Percentiles rank a stretch among this genome's conserved stretches.
Evolutionary conservation across 495 filamentous ascomycete species (phyloP).

Genomic region (Lepidopterella palustris): DNA sequence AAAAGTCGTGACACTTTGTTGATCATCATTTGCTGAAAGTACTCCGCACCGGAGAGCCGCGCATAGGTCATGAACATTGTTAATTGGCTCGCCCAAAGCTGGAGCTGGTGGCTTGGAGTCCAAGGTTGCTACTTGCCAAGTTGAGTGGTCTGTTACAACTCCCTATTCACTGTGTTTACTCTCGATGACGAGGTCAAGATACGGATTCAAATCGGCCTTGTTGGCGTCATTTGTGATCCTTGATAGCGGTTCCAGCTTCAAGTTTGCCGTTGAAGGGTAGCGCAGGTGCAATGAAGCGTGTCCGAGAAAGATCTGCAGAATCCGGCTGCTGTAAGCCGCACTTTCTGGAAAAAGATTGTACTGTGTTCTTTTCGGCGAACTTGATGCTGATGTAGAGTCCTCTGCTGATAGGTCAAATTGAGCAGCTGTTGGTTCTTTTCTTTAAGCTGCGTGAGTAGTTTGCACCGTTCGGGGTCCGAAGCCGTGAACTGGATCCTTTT

Average conservation of each 20-base stretch:
- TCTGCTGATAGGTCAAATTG: background rate
- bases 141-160: background rate
- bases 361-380: background rate
- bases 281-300: background rate
- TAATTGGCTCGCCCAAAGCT: background rate
- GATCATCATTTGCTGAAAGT: background rate
- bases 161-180: constrained; percentile 48
- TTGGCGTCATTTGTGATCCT: background rate
- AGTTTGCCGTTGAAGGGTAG: background rate
- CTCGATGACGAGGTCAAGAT: constrained; percentile 51
- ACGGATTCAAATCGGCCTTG: background rate
- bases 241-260: background rate
- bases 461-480: background rate
- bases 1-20: background rate
- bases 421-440: background rate
- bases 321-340: background rate
- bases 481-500: background rate
- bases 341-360: background rate
- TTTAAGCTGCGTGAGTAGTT: background rate
- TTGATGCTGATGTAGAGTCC: background rate
- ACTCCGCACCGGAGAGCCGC: background rate
- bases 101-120: background rate
- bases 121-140: background rate
- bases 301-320: background rate
- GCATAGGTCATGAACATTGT: background rate